Conservation (phyloP, 2,329 filamentous ascomycete genomes). For the Curvularia spicifera region DNA sequence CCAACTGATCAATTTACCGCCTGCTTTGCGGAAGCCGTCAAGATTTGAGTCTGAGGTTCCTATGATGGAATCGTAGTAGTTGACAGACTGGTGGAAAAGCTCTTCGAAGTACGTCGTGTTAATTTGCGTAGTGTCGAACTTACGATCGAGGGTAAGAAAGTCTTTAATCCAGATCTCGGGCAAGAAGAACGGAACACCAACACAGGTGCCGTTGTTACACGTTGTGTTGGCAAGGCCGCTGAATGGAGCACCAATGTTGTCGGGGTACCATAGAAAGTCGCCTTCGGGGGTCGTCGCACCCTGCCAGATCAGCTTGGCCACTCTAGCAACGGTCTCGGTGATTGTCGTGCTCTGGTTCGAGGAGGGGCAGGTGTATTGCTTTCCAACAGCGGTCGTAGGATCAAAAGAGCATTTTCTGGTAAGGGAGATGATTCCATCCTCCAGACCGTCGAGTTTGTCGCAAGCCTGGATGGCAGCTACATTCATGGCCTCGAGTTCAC, state of each 20-base stretch:
- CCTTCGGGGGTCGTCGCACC: conserved; percentile 18
- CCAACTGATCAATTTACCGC: conserved; percentile 33
- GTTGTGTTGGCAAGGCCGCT: conserved; percentile 13
- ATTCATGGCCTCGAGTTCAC: conserved; percentile 32
- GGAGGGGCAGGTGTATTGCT: conserved; percentile 14
- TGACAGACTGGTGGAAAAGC: conserved; percentile 15
- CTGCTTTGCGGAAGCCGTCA: conserved; percentile 19
- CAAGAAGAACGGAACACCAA: conserved; percentile 16
- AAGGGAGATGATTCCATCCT: conserved; percentile 42
- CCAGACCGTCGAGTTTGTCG: conserved; percentile 33
- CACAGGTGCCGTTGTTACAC: conserved; percentile 20
- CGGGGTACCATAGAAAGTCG: conserved; percentile 24
- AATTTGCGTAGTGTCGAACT: conserved; percentile 10
- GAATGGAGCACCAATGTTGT: conserved; percentile 17
- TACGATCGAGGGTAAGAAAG: conserved; percentile 22
- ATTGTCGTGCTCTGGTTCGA: conserved; percentile 14
- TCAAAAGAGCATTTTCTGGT: conserved; percentile 34
- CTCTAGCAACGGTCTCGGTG: conserved; percentile 15
- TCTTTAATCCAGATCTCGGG: conserved; percentile 21
- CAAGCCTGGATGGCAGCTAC: conserved; percentile 27
- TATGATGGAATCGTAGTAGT: conserved; percentile 22
- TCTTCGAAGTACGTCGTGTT: conserved; percentile 17
- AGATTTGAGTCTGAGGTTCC: conserved; percentile 21
- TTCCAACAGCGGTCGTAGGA: conserved; percentile 19
- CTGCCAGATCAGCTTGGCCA: conserved; percentile 23